A percentile compares a stretch with the other conserved stretches of the same genome.
phyloP scores from a whole-genome alignment of 2,329 filamentous ascomycete genomes.

The Tolypocladium tundrense region DNA sequence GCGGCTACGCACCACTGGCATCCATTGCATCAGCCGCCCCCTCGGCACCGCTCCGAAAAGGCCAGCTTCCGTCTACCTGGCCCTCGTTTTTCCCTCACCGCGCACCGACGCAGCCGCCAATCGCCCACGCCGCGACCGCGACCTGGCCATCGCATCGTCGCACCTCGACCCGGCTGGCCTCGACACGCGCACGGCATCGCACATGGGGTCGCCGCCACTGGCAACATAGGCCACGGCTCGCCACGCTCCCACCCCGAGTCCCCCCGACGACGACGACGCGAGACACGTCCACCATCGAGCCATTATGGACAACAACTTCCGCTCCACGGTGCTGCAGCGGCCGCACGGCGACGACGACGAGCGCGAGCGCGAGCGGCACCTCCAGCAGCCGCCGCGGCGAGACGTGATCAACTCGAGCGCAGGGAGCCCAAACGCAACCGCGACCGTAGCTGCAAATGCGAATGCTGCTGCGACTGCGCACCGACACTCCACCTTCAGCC shows the following conservation, averaged over 20 bases:
- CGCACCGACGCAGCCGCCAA: background rate
- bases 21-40: background rate
- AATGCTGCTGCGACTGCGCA: constrained; percentile 16
- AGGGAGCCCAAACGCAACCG: constrained; percentile 2
- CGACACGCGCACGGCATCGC: background rate
- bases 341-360: constrained; percentile 28
- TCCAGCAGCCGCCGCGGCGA: constrained; percentile 28
- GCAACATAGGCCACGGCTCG: background rate
- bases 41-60: background rate
- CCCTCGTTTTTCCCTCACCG: background rate
- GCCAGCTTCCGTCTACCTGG: background rate
- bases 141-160: background rate
- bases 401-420: constrained; percentile 32
- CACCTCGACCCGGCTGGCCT: background rate
- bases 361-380: constrained; percentile 10
- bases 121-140: background rate
- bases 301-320: constrained; percentile 37
- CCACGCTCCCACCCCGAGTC: background rate
- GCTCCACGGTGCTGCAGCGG: constrained; percentile 38
- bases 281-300: background rate
- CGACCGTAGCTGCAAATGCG: background rate
- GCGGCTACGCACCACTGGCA: background rate
- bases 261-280: background rate
- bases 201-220: background rate
- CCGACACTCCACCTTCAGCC: constrained; percentile 34